Conservation (phyloP, 441 rosid species). For the Gossypium armourianum region DNA sequence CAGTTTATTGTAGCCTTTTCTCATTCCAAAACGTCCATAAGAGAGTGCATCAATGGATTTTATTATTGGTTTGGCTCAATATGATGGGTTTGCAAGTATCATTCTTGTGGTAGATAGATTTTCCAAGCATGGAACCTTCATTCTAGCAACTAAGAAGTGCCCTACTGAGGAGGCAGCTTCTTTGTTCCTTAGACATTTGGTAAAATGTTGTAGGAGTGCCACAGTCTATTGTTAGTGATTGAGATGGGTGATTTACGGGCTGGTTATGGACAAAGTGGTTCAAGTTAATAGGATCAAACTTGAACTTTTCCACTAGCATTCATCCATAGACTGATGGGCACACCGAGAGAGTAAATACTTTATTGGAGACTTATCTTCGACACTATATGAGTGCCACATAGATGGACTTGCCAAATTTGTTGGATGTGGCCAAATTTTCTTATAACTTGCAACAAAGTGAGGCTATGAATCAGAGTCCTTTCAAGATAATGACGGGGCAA, state of each 20-base stretch:
- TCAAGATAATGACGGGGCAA: background rate
- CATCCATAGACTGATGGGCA: background rate
- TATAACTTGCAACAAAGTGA: background rate
- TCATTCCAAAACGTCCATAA: background rate
- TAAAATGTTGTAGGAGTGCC: background rate
- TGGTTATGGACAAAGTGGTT: background rate
- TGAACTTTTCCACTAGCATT: background rate
- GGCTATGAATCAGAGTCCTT: background rate
- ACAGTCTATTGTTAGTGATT: background rate
- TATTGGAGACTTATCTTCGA: background rate
- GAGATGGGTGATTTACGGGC: background rate
- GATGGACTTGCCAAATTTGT: background rate
- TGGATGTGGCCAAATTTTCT: background rate
- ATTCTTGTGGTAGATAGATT: background rate
- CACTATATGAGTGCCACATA: background rate
- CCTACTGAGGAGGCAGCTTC: background rate
- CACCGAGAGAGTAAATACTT: background rate
- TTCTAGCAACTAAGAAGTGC: background rate
- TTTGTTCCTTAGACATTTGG: background rate
- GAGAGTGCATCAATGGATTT: background rate
- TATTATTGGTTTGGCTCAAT: too few relatives aligned
- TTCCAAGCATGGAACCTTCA: background rate
- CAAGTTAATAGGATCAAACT: background rate
- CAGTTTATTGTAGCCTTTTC: background rate
- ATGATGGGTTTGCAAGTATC: background rate